These are phyloP conservation scores for Trichoderma polysporum DNA, from an alignment of 2,329 filamentous ascomycete species.

Conservation along the genomic window DNA sequence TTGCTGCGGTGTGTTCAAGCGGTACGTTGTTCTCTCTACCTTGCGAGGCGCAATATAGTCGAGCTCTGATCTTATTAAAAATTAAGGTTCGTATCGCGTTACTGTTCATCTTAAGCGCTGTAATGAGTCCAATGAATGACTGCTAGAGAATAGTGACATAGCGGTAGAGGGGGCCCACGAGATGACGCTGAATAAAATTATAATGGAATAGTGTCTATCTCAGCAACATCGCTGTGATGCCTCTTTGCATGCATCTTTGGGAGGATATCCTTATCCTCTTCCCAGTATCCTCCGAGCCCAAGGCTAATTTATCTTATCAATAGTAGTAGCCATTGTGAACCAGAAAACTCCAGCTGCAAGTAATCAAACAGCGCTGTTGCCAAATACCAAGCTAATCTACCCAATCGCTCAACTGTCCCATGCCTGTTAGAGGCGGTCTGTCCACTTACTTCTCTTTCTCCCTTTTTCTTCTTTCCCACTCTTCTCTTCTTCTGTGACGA, in stretches of 20 bases:
- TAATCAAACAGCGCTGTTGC: neutral
- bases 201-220: constrained; percentile 9
- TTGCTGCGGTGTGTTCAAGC: neutral
- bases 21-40: neutral
- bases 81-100: too few species aligned
- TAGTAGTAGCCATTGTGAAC: neutral
- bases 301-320: neutral
- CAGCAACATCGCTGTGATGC: neutral
- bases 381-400: neutral
- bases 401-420: constrained; percentile 6
- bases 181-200: neutral
- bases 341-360: neutral
- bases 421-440: neutral
- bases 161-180: too few species aligned
- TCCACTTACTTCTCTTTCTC: neutral
- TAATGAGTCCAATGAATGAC: too few species aligned
- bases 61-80: too few species aligned
- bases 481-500: neutral
- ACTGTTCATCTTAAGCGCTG: too few species aligned
- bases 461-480: neutral
- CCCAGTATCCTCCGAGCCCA: neutral
- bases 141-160: neutral
- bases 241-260: neutral
- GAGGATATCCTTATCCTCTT: neutral
- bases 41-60: neutral